Base-by-base conservation (phyloP, 2,329 filamentous ascomycete genomes). In the Aulographum hederae region DNA sequence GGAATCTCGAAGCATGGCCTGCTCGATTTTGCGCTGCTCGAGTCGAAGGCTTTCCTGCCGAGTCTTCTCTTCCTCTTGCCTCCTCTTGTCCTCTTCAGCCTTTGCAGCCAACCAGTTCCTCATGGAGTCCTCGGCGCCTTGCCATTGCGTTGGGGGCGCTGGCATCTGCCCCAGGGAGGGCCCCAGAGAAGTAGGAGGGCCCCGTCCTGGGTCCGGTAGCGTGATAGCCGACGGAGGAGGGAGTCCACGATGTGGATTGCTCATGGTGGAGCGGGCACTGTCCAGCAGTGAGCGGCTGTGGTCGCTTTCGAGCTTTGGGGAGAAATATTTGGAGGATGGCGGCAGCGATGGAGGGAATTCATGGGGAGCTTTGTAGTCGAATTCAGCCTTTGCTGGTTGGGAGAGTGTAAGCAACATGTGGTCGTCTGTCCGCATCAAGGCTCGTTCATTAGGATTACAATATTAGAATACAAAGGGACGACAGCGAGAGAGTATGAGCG, bases 181-280 rank as follows among this genome's bases (percentile, higher is more conserved):
- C 37, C 41, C 18, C 37, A 29, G 42, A 27, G 49, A 40, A 26
- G 46, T 46, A 32, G 47, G 43, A 37, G 51, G 47, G 16, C 47
- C 50, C 32, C 57, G 47, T 28, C 48, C 51, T 33, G 59, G 59
- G 44, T 63, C 60, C 35, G 59, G 58, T 39, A 65, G 47, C 32
- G 58, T 56, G 60, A 67, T 64, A 34, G 60, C 58, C 39, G 60
- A 57, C 18, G 61, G 63, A 38, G 60, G 63, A 47, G 63, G 63
- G 28, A 67, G 49, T 31, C 63, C 63, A 46, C 63, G 55, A 48
- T 66, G 63, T 43, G 60, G 55, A 32, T 57, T 61, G 39, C 58
- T 53, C 61, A 65, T 65, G 32, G 42, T 55, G 43, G 47, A 47
- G 41, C 48, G 49, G 37, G 46, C 48, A 50, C 51, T 54, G 46